Conservation (phyloP, 306 rosid species). For the Quercus alba region DNA sequence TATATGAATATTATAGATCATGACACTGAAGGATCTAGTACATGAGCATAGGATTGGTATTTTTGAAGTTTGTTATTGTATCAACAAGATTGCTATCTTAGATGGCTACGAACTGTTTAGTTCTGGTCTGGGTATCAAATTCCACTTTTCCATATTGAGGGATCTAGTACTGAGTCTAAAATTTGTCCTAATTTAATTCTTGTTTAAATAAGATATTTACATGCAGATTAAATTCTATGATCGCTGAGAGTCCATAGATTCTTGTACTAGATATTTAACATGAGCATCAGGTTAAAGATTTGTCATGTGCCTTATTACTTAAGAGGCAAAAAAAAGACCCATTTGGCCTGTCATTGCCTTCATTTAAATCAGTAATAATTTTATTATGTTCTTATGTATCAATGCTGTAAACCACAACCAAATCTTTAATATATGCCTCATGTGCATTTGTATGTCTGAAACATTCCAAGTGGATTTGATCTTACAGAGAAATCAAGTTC, state of each 20-base stretch:
- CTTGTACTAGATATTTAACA: not conserved
- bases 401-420: not conserved
- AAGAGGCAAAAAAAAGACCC: not conserved
- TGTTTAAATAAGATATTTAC: not conserved
- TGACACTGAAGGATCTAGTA: not conserved
- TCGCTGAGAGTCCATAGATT: not conserved
- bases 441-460: not conserved
- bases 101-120: not conserved
- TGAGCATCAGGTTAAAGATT: not conserved
- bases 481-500: slow-evolving; percentile 1
- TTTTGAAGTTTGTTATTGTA: not conserved
- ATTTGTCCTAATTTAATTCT: not conserved
- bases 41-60: not conserved
- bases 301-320: not conserved
- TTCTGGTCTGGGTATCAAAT: not conserved
- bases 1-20: not conserved
- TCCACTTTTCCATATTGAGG: not conserved
- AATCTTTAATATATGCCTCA: not conserved
- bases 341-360: not conserved
- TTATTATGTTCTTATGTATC: not conserved
- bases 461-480: not conserved
- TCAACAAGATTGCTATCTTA: not conserved
- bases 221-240: not conserved
- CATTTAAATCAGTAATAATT: not conserved
- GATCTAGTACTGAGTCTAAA: not conserved